Conservation (phyloP, 495 filamentous ascomycete species). For the Xylaria flabelliformis region DNA sequence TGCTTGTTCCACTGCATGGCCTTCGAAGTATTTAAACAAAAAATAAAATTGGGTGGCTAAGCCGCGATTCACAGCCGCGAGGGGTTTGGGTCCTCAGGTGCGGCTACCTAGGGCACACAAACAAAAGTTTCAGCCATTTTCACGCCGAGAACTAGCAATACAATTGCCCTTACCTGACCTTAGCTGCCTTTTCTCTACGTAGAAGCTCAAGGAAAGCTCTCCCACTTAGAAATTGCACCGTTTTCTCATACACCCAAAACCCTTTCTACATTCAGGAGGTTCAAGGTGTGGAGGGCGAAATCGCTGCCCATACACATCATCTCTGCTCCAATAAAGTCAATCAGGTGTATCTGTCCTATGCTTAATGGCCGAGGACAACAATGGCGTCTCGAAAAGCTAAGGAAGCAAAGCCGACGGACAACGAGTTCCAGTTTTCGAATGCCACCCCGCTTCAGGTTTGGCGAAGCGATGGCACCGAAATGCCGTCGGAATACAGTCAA, state of each 20-base stretch:
- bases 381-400: constrained; percentile 24
- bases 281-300: background rate
- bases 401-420: constrained; percentile 17
- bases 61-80: constrained; percentile 7
- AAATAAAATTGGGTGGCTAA: background rate
- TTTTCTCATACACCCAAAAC: background rate
- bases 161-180: background rate
- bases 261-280: background rate
- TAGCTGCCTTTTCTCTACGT: background rate
- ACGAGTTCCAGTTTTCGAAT: constrained; percentile 18
- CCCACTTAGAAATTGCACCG: background rate
- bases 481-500: constrained; percentile 27
- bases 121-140: background rate
- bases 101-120: background rate
- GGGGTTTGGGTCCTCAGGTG: background rate
- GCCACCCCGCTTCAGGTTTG: constrained; percentile 14
- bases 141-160: background rate
- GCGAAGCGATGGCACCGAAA: constrained; percentile 29
- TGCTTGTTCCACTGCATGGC: background rate
- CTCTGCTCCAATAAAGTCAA: background rate
- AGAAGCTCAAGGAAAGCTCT: background rate
- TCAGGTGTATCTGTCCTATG: background rate
- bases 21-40: background rate
- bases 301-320: background rate
- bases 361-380: background rate